Conservation (phyloP, 2,329 filamentous ascomycete genomes). For the Xylaria sp. region DNA sequence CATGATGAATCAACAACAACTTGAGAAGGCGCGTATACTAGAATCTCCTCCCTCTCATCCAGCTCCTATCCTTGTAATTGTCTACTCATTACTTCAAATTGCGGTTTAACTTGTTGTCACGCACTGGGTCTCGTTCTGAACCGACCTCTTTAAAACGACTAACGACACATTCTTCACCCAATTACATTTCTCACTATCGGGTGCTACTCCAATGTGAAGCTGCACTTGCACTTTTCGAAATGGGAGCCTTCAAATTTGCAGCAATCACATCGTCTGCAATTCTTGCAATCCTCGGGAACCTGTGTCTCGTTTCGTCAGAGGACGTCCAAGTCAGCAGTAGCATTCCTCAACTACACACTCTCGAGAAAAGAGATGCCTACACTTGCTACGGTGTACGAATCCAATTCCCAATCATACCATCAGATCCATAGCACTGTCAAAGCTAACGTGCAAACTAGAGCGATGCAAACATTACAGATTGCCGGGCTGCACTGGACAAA, state of each 20-base stretch:
- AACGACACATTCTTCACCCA: neutral
- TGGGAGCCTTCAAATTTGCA: neutral
- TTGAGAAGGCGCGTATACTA: neutral
- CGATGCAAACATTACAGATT: slow-evolving; percentile 34
- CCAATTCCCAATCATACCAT: neutral
- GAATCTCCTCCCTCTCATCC: neutral
- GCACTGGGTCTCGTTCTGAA: neutral
- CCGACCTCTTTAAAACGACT: neutral
- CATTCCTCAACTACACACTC: neutral
- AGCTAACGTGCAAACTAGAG: slow-evolving; percentile 11
- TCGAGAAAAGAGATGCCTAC: slow-evolving; percentile 39
- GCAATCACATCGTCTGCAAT: neutral
- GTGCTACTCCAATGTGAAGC: neutral
- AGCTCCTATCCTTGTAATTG: neutral
- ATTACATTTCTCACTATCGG: neutral
- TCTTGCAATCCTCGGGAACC: neutral
- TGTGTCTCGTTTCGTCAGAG: neutral
- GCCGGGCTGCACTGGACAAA: slow-evolving; percentile 33
- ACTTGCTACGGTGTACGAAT: slow-evolving; percentile 39
- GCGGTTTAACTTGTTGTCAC: neutral
- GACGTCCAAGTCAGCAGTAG: neutral
- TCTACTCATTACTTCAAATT: neutral
- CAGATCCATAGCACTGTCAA: neutral
- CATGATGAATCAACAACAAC: neutral
- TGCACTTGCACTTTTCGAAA: neutral